A percentile compares a stretch with the other conserved stretches of the same genome.
Conservation (phyloP, 139 green algal genomes). For the Asterochloris erici region DNA sequence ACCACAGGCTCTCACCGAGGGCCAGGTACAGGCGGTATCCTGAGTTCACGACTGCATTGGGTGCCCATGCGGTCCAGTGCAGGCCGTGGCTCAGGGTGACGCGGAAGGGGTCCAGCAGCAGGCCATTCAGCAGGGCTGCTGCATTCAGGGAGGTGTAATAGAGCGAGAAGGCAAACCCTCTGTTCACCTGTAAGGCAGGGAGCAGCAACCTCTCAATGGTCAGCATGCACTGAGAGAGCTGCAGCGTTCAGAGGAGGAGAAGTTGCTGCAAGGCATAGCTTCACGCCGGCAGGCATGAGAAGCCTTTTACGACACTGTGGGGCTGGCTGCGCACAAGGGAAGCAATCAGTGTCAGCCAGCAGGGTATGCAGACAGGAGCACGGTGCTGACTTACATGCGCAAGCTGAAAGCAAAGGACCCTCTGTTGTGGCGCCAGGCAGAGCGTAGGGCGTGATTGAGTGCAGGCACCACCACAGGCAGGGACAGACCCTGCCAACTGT, state of each 20-base stretch:
- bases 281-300: not conserved
- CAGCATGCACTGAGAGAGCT: not conserved
- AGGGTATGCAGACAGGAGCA: not conserved
- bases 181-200: constrained; percentile 6
- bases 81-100: not conserved
- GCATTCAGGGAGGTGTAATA: constrained; percentile 63
- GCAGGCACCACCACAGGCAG: no score
- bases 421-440: no score
- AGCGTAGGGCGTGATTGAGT: no score
- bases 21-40: not conserved
- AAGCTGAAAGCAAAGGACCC: no score
- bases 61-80: not conserved
- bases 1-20: not conserved
- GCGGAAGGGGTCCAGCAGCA: constrained; percentile 48
- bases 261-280: not conserved
- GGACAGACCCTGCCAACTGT: no score
- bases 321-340: not conserved
- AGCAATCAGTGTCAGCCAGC: not conserved
- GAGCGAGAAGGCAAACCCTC: constrained; percentile 48
- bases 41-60: not conserved
- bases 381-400: not conserved
- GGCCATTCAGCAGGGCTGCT: constrained; percentile 41
- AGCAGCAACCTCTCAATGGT: not conserved
- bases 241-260: not conserved
- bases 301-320: not conserved